phyloP scores from a whole-genome alignment of 352 stramenopile species.

The Pythium sp. region DNA sequence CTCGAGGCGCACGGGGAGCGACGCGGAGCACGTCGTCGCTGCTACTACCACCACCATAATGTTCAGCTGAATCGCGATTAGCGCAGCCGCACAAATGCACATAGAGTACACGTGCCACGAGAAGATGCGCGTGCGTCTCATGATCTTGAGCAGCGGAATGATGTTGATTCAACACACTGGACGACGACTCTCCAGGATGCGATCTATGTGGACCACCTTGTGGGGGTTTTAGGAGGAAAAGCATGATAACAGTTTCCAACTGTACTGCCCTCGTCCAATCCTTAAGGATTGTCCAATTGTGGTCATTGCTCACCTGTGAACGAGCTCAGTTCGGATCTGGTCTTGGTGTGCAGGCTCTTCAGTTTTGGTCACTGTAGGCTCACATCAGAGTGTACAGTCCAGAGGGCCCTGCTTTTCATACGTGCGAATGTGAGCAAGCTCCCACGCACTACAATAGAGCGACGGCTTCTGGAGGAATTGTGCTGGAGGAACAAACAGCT shows the following conservation, averaged over 20 bases:
- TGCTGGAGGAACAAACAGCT: not conserved
- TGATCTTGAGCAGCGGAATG: not conserved
- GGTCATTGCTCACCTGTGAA: too few species aligned
- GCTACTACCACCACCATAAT: not conserved
- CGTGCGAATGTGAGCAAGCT: not conserved
- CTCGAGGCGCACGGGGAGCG: conserved; percentile 1
- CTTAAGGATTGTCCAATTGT: too few species aligned
- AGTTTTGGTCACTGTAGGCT: too few species aligned
- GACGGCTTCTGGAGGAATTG: not conserved
- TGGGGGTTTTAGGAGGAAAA: too few species aligned
- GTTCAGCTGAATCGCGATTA: not conserved
- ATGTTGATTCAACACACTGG: not conserved
- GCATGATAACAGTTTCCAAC: too few species aligned
- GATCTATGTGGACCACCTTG: not conserved
- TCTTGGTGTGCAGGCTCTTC: too few species aligned
- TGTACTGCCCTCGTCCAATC: too few species aligned
- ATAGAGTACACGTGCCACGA: not conserved
- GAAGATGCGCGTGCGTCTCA: not conserved
- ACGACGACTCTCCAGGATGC: not conserved
- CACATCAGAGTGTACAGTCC: too few species aligned
- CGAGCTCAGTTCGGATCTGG: too few species aligned
- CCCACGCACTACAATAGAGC: not conserved
- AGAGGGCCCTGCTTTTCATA: not conserved
- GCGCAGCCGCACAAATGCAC: not conserved
- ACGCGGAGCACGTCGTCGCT: conserved; percentile 8